Evolutionary conservation across 768 basidiomycete genomes (phyloP).

Genomic region (Boletus barrowsii): DNA sequence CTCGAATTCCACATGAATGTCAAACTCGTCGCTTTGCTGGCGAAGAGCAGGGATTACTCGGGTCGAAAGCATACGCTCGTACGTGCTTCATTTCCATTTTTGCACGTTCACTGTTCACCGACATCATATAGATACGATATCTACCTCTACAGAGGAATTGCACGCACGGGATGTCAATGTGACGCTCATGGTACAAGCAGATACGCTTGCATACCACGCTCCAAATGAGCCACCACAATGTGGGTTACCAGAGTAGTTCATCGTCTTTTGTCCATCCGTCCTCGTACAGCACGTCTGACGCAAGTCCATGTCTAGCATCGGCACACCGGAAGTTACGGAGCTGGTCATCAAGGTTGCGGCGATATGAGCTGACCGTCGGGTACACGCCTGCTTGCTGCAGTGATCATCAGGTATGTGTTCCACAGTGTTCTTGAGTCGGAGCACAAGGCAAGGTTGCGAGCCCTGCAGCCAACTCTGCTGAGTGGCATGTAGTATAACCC

Average conservation of each 20-base stretch:
- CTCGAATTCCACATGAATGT: slow-evolving; percentile 75
- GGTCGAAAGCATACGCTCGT: slow-evolving; percentile 80
- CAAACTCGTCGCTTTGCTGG: slow-evolving; percentile 84
- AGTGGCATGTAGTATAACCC: too few species aligned
- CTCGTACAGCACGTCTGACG: not conserved
- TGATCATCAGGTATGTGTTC: slow-evolving; percentile 68
- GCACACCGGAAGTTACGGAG: slow-evolving; percentile 70
- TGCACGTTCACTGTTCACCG: not conserved
- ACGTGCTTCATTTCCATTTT: slow-evolving; percentile 27
- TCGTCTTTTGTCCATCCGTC: slow-evolving; percentile 7
- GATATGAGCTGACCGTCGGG: slow-evolving; percentile 68
- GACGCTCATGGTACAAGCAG: slow-evolving; percentile 84
- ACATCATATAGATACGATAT: too few species aligned
- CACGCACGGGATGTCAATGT: slow-evolving; percentile 59
- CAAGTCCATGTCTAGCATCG: slow-evolving; percentile 51
- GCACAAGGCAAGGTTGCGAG: too few species aligned
- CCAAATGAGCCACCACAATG: slow-evolving; percentile 79
- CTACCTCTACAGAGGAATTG: slow-evolving; percentile 47
- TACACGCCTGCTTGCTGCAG: slow-evolving; percentile 82
- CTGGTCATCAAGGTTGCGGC: slow-evolving; percentile 72
- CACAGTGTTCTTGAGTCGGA: too few species aligned
- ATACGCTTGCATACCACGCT: slow-evolving; percentile 86
- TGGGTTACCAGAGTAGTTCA: slow-evolving; percentile 70
- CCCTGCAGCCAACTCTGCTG: too few species aligned
- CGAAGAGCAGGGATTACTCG: slow-evolving; percentile 86